Base-by-base conservation (phyloP, 371 early-diverging fungal species). In the Actinomortierella wolfii region DNA sequence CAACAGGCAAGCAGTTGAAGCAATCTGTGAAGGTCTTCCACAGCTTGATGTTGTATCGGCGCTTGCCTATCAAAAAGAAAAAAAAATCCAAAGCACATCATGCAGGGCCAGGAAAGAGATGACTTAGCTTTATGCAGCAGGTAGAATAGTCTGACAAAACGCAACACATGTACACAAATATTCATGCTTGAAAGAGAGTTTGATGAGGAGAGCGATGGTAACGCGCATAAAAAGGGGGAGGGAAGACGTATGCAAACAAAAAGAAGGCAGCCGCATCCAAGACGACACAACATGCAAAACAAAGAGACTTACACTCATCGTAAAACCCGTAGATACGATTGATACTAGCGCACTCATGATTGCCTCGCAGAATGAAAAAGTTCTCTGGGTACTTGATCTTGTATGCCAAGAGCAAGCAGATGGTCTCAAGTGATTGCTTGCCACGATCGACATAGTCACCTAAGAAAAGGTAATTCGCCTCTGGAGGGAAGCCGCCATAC, bases 381-480 rank as follows among this genome's bases (percentile, higher is more conserved):
- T 94, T 94, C 63, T 96, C 89, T 5, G 94, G 94, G 76, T 90
- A 93, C 76, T 95, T 96, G 76, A 98, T 92, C 84, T 98, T 98
- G 84, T 95, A 96, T 54, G 93, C 90, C 58, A 97, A 83, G 44
- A 98, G 82, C 54, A 97, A 81, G 57, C 89, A 84, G 64, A 98
- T 97, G 7, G 96, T 95, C 79, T 98, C 99, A n/a, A 98, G 81
- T 54, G 89, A 89, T 77, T 96, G 95, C 68, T 97, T 95, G 46
- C 99, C 99, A 45, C 99, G 86, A 77, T 98, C 96, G 21, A 98
- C 99, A 80, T 97, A 98, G 75, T 98, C 99, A 34, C 97, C 97
- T 57, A 98, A 76, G 79, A 98, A 97, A 45, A 98, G 79, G 69
- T 93, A 97, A 84, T 92, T 96, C 76, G 89, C 83, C 68, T 82